Evolutionary conservation across 768 basidiomycete species (phyloP).

Genomic region (Tephrocybe sp.): DNA sequence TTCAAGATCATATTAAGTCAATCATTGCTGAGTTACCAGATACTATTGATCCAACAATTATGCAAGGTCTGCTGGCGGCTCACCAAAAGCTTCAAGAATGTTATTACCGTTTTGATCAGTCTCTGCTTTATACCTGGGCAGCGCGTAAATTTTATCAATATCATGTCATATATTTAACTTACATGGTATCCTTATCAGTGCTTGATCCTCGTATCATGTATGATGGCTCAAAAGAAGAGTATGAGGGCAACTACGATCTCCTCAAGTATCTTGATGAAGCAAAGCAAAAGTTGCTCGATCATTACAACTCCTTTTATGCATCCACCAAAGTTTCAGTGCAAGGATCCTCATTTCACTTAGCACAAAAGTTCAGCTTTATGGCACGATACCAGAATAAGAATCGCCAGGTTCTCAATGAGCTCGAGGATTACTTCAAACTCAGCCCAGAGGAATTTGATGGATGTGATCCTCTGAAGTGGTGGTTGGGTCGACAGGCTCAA

Average conservation of each 20-base stretch:
- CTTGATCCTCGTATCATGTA: constrained; percentile 29
- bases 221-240: constrained; percentile 20
- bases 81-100: constrained; percentile 31
- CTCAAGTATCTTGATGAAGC: constrained; percentile 8
- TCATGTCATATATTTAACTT: neutral
- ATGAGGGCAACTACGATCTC: constrained; percentile 14
- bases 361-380: constrained; percentile 1
- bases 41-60: constrained; percentile 10
- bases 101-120: constrained; percentile 25
- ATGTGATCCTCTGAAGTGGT: constrained; percentile 28
- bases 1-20: constrained; percentile 24
- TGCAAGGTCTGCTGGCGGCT: constrained; percentile 21
- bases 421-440: constrained; percentile 22
- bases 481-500: constrained; percentile 13
- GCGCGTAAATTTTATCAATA: constrained; percentile 16
- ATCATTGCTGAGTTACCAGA: constrained; percentile 22
- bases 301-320: too few species aligned
- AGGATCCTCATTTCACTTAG: too few species aligned
- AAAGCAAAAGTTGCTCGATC: constrained; percentile 5
- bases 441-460: constrained; percentile 21
- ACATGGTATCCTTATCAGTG: constrained; percentile 18
- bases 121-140: constrained; percentile 30
- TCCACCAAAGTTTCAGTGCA: too few species aligned
- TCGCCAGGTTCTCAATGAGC: constrained; percentile 14
- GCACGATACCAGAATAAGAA: neutral